phyloP scores from a whole-genome alignment of 306 rosid genomes.

The Begonia peltatifolia region DNA sequence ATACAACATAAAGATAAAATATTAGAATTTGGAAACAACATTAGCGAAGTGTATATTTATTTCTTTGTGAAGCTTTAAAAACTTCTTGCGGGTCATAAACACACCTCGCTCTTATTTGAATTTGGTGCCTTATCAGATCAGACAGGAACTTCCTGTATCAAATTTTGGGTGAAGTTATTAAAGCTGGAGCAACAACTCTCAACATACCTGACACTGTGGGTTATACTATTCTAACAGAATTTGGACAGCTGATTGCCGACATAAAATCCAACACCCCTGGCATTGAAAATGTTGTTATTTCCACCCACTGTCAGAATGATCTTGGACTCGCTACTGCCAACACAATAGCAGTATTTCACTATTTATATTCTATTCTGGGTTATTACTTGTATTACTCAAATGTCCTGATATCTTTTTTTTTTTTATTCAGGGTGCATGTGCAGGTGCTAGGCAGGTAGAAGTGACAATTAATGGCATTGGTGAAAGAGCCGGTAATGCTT shows the following conservation, averaged over 20 bases:
- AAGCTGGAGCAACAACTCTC: slow-evolving; percentile 93
- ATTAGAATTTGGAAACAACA: too few species aligned
- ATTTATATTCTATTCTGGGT: too few species aligned
- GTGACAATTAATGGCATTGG: slow-evolving; percentile 98
- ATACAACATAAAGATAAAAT: too few species aligned
- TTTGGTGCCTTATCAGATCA: slow-evolving; percentile 36
- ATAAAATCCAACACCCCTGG: slow-evolving; percentile 86
- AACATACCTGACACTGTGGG: slow-evolving; percentile 99
- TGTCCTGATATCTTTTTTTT: not conserved
- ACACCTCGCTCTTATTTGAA: not conserved
- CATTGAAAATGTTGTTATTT: slow-evolving; percentile 65
- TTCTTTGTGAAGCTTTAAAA: too few species aligned
- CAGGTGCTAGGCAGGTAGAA: slow-evolving; percentile 96
- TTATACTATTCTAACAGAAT: slow-evolving; percentile 50
- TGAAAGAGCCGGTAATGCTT: slow-evolving; percentile 99
- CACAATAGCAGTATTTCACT: slow-evolving; percentile 54
- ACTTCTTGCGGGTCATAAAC: too few species aligned
- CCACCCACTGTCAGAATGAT: slow-evolving; percentile 98
- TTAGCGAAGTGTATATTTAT: too few species aligned
- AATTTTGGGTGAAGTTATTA: slow-evolving; percentile 81
- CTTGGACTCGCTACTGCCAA: slow-evolving; percentile 93
- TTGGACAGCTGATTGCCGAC: slow-evolving; percentile 70
- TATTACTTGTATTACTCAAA: too few species aligned
- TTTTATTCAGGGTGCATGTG: slow-evolving; percentile 70
- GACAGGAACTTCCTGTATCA: slow-evolving; percentile 74